These are phyloP conservation scores for Penstemon davidsonii DNA, from an alignment of 257 asterid genomes.

Conservation along the genomic window DNA sequence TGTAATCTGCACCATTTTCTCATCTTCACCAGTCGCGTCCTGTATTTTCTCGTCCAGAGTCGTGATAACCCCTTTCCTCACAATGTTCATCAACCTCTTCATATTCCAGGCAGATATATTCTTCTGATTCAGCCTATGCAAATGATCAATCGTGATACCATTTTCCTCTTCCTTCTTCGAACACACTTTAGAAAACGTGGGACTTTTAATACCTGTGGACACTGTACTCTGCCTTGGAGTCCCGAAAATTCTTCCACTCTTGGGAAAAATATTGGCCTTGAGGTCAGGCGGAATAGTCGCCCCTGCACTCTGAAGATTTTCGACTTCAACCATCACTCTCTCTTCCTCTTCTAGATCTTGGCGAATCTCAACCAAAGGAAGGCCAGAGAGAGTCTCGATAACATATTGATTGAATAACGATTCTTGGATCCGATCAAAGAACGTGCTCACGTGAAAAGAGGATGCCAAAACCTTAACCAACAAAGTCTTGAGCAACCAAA, in stretches of 20 bases:
- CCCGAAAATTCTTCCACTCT: constrained; percentile 35
- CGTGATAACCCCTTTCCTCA: constrained; percentile 51
- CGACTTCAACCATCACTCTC: constrained; percentile 47
- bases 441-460: constrained; percentile 33
- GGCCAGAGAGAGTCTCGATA: constrained; percentile 30
- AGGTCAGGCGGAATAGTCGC: constrained; percentile 51
- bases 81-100: constrained; percentile 65
- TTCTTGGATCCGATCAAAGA: constrained; percentile 31
- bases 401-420: constrained; percentile 33
- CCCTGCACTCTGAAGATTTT: constrained; percentile 57
- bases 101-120: constrained; percentile 73
- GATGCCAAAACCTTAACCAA: constrained; percentile 33
- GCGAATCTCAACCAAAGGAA: constrained; percentile 41
- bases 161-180: constrained; percentile 40
- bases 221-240: constrained; percentile 31
- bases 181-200: constrained; percentile 29
- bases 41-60: constrained; percentile 56
- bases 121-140: constrained; percentile 58
- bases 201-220: constrained; percentile 24
- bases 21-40: constrained; percentile 38
- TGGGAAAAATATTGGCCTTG: constrained; percentile 33
- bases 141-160: constrained; percentile 47
- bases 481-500: constrained; percentile 33
- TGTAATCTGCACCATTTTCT: constrained; percentile 44
- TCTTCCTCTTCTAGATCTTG: constrained; percentile 54